Conservation (phyloP, 768 basidiomycete species). For the Tricholoma terreum region DNA sequence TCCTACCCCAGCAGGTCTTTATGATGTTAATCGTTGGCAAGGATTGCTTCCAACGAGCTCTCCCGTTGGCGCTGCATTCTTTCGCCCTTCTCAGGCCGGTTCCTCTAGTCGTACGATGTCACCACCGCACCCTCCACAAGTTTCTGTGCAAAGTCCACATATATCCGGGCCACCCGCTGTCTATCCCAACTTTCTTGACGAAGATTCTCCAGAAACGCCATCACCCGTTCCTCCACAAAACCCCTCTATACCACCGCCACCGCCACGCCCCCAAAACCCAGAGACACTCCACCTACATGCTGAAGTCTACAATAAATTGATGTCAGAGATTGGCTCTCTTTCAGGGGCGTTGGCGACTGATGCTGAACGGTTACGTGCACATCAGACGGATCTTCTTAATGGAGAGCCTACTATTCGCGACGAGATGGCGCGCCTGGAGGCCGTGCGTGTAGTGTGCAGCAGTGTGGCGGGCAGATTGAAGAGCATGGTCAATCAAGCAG, state of each 20-base stretch:
- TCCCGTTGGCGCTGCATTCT: background rate
- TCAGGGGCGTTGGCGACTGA: slow-evolving; percentile 61
- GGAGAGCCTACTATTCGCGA: slow-evolving; percentile 94
- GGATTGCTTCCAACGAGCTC: background rate
- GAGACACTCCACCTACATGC: slow-evolving; percentile 80
- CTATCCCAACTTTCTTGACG: slow-evolving; percentile 62
- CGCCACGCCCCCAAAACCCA: slow-evolving; percentile 86
- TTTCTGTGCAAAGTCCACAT: slow-evolving; percentile 10
- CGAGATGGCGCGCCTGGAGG: slow-evolving; percentile 93
- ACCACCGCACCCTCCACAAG: slow-evolving; percentile 5
- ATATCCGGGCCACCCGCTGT: slow-evolving; percentile 21
- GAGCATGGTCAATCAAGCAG: slow-evolving; percentile 60
- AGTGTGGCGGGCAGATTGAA: slow-evolving; percentile 69
- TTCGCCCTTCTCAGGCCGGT: background rate
- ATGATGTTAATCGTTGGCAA: background rate
- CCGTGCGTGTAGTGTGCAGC: slow-evolving; percentile 87
- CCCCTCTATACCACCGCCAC: slow-evolving; percentile 36
- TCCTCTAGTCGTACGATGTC: background rate
- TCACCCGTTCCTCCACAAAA: slow-evolving; percentile 14
- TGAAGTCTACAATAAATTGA: slow-evolving; percentile 72
- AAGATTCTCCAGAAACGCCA: slow-evolving; percentile 41
- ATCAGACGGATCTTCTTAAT: slow-evolving; percentile 80
- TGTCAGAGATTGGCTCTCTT: slow-evolving; percentile 69
- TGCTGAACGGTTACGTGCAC: slow-evolving; percentile 71
- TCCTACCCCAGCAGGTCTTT: background rate